Base-by-base conservation (phyloP, 2,329 filamentous ascomycete species). In the Phaeomoniella chlamydospora region DNA sequence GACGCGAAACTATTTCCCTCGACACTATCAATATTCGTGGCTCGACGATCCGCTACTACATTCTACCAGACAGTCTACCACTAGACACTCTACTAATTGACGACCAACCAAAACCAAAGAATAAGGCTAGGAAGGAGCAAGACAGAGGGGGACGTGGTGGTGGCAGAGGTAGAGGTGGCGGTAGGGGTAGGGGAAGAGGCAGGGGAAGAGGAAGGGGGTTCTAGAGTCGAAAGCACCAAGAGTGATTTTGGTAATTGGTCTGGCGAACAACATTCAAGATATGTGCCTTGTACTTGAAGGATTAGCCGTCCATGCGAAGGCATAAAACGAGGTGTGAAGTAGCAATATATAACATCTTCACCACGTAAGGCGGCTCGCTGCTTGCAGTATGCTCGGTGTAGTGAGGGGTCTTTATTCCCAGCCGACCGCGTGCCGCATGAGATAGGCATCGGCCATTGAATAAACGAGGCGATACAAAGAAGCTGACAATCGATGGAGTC, bases 1-100 rank as follows among this genome's bases (percentile, higher is more conserved):
- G 81, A 52, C 85, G 90, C 55, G 84, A 93, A 42, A 78, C 87
- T 36, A 77, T 94, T 54, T 70, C 79, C 4, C 76, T 96, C 42
- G 90, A 98, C 57, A 85, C 85, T 16, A 94, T 98, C 74, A 94
- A 92, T 65, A 82, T 98, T 46, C 84, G 90, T 47, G 90, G 90
- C 50, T 92, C 83, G 42, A 94, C 87, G 14, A 92, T 98, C 58
- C 78, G 90, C 61, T 94, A 94, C 65, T 88, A 82, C 58, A 94
- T 98, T 57, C 79, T 98, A 9, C 90, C 90, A 38, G 90, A 98
- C 65, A 90, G 83, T 44, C 72, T 98, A 51, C 88, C 88, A 29
- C 73, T 98, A 45, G 90, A 98, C 61, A 94, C 88, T 29, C 72
- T 98, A 36, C 72, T 98, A 43, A 86, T 98, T 49, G 90, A 98